Evolutionary conservation across 768 basidiomycete genomes (phyloP), one percentile per base, ranked within the genome.

Genomic region (Boletus eberwhitei): DNA sequence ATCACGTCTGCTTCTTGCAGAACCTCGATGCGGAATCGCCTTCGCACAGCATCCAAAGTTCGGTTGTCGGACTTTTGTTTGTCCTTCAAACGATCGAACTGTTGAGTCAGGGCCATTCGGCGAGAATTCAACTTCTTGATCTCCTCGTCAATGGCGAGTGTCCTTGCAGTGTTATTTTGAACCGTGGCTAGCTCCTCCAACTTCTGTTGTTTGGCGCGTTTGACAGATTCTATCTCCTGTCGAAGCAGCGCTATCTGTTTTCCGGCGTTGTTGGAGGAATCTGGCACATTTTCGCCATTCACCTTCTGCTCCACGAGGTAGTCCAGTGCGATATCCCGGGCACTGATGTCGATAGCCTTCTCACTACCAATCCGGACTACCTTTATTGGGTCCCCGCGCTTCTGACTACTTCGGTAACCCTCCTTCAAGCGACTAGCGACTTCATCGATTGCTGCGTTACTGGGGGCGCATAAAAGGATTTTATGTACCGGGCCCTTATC

Each of bases 381-480:
- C 52, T 86, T 94, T 32, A 88, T 81, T 12, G 77, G 65, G n/a
- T 80, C 71, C 11, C 77, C 72, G 46, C 73, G 73, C 42, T 82
- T 85, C 34, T 79, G 75, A 22, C 82, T 70, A 26, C 80, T 78
- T 51, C 83, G 78, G 43, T 85, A 82, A n/a, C 88, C 85, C 48
- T 89, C 85, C 66, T 88, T 91, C 45, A 99, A 74, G 38, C 97
- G 87, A 62, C 83, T 80, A 8, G 92, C 90, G 17, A 99, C 86
- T 74, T 99, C 97, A 65, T 99, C 95, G 38, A 99, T 95, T 24
- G 97, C 97, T 17, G 97, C 97, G 71, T 99, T 99, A 73, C 92
- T 95, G 2, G 97, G 97, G 0, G 97, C 97, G 65, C 97, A 99
- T 36, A 99, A 77, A 17, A 99, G 80, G 40, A 98, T 77, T 66